A percentile compares a stretch with the other conserved stretches of the same genome.
These are phyloP conservation scores for Aphanoascus verrucosus DNA, from an alignment of 2,329 filamentous ascomycete genomes.

Conservation along the genomic window DNA sequence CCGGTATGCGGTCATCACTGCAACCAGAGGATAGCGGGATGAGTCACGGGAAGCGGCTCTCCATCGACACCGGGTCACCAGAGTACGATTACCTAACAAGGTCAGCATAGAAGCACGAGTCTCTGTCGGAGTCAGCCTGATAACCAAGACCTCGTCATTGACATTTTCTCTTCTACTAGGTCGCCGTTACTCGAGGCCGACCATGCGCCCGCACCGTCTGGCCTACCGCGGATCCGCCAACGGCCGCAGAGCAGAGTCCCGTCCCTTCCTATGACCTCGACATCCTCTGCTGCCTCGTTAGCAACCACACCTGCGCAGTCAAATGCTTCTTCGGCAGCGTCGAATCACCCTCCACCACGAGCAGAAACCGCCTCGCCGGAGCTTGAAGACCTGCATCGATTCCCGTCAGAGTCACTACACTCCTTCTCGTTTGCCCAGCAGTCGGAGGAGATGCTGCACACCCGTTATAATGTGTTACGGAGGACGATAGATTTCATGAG, in stretches of 20 bases:
- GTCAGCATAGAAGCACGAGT: slow-evolving; percentile 40
- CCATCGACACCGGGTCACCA: slow-evolving; percentile 59
- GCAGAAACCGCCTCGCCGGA: slow-evolving; percentile 60
- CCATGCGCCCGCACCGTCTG: slow-evolving; percentile 72
- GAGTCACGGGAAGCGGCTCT: slow-evolving; percentile 57
- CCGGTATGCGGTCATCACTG: slow-evolving; percentile 17
- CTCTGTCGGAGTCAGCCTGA: not conserved
- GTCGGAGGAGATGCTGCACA: slow-evolving; percentile 83
- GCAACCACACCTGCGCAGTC: slow-evolving; percentile 59
- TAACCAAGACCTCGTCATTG: slow-evolving; percentile 6
- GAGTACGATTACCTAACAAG: slow-evolving; percentile 65
- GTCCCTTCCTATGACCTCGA: slow-evolving; percentile 54
- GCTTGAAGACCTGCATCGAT: slow-evolving; percentile 77
- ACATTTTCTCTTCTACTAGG: slow-evolving; percentile 40
- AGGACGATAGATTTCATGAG: slow-evolving; percentile 94
- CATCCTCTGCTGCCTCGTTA: slow-evolving; percentile 50
- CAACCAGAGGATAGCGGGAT: slow-evolving; percentile 46
- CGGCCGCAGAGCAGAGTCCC: slow-evolving; percentile 58
- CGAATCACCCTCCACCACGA: slow-evolving; percentile 46
- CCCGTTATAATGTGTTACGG: slow-evolving; percentile 83
- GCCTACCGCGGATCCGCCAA: slow-evolving; percentile 87
- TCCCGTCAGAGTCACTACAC: slow-evolving; percentile 90
- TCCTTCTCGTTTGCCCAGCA: slow-evolving; percentile 97
- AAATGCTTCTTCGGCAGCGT: slow-evolving; percentile 46
- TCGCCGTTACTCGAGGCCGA: slow-evolving; percentile 81